A percentile compares a stretch with the other conserved stretches of the same genome.
These are phyloP conservation scores for Acephala macrosclerotiorum DNA, from an alignment of 2,329 filamentous ascomycete genomes.

Conservation along the genomic window DNA sequence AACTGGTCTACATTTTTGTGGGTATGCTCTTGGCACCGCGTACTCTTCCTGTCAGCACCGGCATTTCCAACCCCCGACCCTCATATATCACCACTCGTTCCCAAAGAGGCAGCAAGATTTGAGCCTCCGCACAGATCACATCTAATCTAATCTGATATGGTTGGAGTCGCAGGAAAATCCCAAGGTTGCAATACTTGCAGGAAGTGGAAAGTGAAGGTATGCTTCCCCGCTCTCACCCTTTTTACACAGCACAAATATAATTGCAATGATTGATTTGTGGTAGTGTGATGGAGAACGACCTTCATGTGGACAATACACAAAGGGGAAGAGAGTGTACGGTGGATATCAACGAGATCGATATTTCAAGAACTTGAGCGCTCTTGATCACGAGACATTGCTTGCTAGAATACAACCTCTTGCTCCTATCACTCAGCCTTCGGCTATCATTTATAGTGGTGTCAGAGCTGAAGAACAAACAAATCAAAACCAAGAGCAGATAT, in stretches of 20 bases:
- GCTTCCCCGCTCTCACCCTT: not conserved
- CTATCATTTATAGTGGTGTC: constrained; percentile 2
- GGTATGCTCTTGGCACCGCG: not conserved
- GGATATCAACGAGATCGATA: constrained; percentile 27
- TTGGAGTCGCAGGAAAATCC: not conserved
- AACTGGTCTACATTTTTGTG: not conserved
- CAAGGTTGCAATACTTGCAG: constrained; percentile 24
- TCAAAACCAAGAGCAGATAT: not conserved
- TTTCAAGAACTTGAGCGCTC: constrained; percentile 28
- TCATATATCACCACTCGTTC: not conserved
- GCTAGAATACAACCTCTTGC: constrained; percentile 23
- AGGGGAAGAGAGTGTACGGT: constrained; percentile 22
- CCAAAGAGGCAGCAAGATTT: not conserved
- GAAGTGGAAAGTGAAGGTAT: constrained; percentile 25
- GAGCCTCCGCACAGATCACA: not conserved
- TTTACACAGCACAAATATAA: too few relatives aligned
- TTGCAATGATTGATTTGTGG: not conserved
- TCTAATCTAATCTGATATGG: not conserved
- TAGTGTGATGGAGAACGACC: constrained; percentile 17
- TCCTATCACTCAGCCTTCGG: constrained; percentile 23
- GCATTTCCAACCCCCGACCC: not conserved
- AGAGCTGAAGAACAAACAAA: not conserved
- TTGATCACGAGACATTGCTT: constrained; percentile 24
- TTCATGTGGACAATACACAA: constrained; percentile 26
- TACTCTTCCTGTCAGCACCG: too few relatives aligned